Percentiles rank a stretch among this genome's conserved stretches.
phyloP scores from a whole-genome alignment of 2,329 filamentous ascomycete species.

The Fusarium mangiferae region DNA sequence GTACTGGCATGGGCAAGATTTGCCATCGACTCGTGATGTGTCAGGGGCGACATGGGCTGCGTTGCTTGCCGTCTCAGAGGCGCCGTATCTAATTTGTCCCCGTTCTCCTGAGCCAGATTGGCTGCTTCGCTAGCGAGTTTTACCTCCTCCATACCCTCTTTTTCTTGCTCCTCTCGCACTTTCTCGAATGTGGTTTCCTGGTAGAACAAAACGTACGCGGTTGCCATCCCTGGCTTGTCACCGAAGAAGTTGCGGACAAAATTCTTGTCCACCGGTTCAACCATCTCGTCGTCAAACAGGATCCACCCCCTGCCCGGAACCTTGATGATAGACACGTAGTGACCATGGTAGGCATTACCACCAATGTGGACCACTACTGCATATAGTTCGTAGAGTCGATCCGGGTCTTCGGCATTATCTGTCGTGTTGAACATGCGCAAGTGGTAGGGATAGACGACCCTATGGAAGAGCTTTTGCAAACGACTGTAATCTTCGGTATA shows the following conservation, averaged over 20 bases:
- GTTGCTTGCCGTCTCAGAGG: slow-evolving; percentile 63
- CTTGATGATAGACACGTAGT: slow-evolving; percentile 98
- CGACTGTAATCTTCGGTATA: slow-evolving; percentile 96
- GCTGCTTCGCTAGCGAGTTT: slow-evolving; percentile 66
- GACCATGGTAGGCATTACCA: slow-evolving; percentile 94
- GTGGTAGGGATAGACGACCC: slow-evolving; percentile 97
- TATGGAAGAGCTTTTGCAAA: slow-evolving; percentile 94
- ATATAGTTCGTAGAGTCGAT: slow-evolving; percentile 95
- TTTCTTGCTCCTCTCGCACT: slow-evolving; percentile 81
- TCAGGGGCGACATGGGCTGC: slow-evolving; percentile 57
- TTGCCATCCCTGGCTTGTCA: slow-evolving; percentile 88
- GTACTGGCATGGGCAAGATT: slow-evolving; percentile 74
- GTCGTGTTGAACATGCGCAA: slow-evolving; percentile 97
- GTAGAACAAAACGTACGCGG: slow-evolving; percentile 97
- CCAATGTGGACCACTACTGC: slow-evolving; percentile 98
- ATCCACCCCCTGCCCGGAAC: slow-evolving; percentile 96
- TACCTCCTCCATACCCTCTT: slow-evolving; percentile 75
- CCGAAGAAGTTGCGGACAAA: slow-evolving; percentile 98
- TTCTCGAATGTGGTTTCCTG: slow-evolving; percentile 84
- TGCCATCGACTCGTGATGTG: slow-evolving; percentile 63
- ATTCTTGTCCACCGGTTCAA: slow-evolving; percentile 95
- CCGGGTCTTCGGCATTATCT: slow-evolving; percentile 91
- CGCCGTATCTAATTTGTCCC: slow-evolving; percentile 55
- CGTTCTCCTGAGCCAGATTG: slow-evolving; percentile 62
- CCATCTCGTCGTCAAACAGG: slow-evolving; percentile 97